Percentiles rank a stretch among this genome's conserved stretches.
Evolutionary conservation across 345 rosid genomes (phyloP).

Genomic region (Pistacia vera): DNA sequence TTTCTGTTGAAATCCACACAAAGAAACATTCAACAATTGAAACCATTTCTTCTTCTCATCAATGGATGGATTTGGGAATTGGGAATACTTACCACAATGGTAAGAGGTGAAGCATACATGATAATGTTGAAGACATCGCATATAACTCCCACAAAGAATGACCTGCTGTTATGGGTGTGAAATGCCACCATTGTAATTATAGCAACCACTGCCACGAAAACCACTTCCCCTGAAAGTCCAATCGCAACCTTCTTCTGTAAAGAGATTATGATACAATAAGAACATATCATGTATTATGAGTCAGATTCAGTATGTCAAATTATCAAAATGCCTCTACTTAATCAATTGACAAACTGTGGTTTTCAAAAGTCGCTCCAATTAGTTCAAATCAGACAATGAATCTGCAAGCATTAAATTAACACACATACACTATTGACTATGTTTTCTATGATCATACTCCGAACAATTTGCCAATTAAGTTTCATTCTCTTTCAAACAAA

Average conservation of each 20-base stretch:
- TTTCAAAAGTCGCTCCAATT: too few species aligned
- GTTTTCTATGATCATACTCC: too few species aligned
- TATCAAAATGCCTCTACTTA: too few species aligned
- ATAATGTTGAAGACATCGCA: conserved; percentile 37
- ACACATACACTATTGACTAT: too few species aligned
- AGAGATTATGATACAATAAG: background rate
- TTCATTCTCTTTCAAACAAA: too few species aligned
- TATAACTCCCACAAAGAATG: conserved; percentile 27
- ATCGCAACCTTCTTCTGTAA: conserved; percentile 32
- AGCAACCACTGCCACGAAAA: conserved; percentile 14
- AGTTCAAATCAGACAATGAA: too few species aligned
- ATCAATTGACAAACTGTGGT: too few species aligned
- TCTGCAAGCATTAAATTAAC: too few species aligned
- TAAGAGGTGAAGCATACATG: conserved; percentile 45
- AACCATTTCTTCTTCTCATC: background rate
- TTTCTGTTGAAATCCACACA: conserved; percentile 22
- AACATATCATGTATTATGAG: too few species aligned
- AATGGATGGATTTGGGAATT: too few species aligned
- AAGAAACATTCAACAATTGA: background rate
- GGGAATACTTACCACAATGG: conserved; percentile 8
- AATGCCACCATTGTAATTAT: conserved; percentile 6
- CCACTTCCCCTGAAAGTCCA: conserved; percentile 17
- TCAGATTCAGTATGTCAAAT: too few species aligned
- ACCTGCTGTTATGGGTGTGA: conserved; percentile 22
- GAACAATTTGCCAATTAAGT: too few species aligned